Evolutionary conservation across 1,284 basidiomycete genomes (phyloP).

Genomic region (Calocybe gambosa): DNA sequence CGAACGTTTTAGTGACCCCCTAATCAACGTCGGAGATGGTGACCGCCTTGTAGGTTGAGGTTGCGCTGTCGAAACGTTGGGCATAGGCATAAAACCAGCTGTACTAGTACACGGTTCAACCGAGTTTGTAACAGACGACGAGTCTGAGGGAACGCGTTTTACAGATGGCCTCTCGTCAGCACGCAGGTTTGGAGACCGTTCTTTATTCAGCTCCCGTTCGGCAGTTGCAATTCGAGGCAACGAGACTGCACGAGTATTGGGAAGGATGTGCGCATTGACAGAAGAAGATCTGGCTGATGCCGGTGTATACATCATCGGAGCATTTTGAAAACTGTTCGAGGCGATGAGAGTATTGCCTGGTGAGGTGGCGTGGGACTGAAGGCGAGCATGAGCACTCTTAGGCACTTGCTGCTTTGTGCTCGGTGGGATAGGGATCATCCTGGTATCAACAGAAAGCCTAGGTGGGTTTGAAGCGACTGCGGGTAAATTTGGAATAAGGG

Average conservation of each 20-base stretch:
- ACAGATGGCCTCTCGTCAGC: not conserved
- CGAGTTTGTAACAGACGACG: not conserved
- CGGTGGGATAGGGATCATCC: not conserved
- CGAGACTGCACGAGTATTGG: not conserved
- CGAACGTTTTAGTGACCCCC: slow-evolving; percentile 11
- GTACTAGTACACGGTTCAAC: not conserved
- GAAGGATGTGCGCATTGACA: not conserved
- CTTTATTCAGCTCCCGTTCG: not conserved
- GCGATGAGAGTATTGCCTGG: not conserved
- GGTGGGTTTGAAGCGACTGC: slow-evolving; percentile 1
- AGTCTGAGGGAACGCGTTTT: not conserved
- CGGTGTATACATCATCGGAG: not conserved
- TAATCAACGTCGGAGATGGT: slow-evolving; percentile 1
- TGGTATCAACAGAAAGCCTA: slow-evolving; percentile 8
- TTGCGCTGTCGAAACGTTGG: not conserved
- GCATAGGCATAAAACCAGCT: not conserved
- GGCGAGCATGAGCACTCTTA: not conserved
- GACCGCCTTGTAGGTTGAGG: not conserved
- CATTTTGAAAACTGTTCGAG: not conserved
- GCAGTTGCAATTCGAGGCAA: not conserved
- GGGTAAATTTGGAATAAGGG: not conserved
- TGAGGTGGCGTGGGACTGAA: not conserved
- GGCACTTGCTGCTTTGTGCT: not conserved
- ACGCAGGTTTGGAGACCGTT: not conserved
- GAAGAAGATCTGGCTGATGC: not conserved